These are phyloP conservation scores for Aureobasidium uvarum DNA, from an alignment of 2,329 filamentous ascomycete genomes.

Conservation along the genomic window DNA sequence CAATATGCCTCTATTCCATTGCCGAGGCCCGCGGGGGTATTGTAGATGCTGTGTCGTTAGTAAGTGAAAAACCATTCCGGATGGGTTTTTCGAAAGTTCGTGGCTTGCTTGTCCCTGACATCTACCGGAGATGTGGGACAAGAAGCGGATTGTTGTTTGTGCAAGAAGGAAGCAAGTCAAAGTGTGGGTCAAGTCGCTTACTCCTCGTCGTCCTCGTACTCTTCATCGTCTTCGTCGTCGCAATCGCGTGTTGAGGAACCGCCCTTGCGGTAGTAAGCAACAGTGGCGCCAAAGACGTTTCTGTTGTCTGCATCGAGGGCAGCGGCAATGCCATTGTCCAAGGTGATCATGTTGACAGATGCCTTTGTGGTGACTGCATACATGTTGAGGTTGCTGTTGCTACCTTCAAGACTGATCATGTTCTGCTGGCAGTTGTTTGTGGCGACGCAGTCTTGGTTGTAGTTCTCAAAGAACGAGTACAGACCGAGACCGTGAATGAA, in stretches of 20 bases:
- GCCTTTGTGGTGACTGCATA: constrained; percentile 52
- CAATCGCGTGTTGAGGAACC: constrained; percentile 14
- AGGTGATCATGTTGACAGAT: constrained; percentile 50
- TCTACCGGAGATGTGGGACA: constrained; percentile 8
- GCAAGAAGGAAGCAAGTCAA: neutral
- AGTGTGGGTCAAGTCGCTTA: neutral
- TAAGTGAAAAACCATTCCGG: constrained; percentile 19
- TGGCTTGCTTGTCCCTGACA: constrained; percentile 1
- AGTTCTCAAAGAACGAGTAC: constrained; percentile 60
- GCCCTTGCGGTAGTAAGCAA: constrained; percentile 36
- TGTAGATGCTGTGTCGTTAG: constrained; percentile 23
- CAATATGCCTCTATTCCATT: neutral
- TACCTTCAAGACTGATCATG: constrained; percentile 49
- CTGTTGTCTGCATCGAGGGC: constrained; percentile 47
- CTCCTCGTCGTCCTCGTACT: neutral
- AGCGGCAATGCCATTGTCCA: constrained; percentile 38
- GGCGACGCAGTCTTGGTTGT: constrained; percentile 51
- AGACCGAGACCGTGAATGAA: constrained; percentile 53
- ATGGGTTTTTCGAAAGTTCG: neutral
- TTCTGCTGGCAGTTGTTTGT: constrained; percentile 52
- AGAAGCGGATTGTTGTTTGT: constrained; percentile 1
- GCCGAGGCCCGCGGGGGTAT: constrained; percentile 19
- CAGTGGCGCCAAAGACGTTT: constrained; percentile 50
- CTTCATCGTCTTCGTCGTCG: constrained; percentile 13
- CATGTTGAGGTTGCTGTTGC: constrained; percentile 45